phyloP scores from a whole-genome alignment of 495 filamentous ascomycete species.

The Xylaria intraflava region DNA sequence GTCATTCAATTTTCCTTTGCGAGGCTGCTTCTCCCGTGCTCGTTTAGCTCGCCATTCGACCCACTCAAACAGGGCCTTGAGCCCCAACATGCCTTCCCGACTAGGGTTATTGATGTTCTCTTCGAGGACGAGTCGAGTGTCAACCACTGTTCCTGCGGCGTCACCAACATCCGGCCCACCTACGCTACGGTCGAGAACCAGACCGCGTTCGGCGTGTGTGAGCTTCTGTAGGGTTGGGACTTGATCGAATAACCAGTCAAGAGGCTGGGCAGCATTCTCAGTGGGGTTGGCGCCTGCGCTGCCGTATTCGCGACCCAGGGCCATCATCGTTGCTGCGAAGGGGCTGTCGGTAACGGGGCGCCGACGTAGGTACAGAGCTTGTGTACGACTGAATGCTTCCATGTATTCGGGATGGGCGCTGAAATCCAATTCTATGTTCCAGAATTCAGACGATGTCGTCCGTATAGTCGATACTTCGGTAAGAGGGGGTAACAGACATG shows the following conservation, averaged over 20 bases:
- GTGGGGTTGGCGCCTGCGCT: conserved; percentile 20
- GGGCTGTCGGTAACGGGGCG: conserved; percentile 61
- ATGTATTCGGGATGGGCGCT: conserved; percentile 54
- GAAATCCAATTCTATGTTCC: conserved; percentile 81
- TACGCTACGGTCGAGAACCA: conserved; percentile 54
- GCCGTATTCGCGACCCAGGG: conserved; percentile 48
- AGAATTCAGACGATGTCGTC: conserved; percentile 67
- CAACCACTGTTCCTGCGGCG: conserved; percentile 59
- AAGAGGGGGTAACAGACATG: conserved; percentile 80
- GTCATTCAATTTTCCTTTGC: conserved; percentile 8
- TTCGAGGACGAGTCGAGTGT: conserved; percentile 67
- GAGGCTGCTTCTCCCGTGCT: conserved; percentile 10
- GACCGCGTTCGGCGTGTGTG: conserved; percentile 66
- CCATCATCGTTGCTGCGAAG: conserved; percentile 69
- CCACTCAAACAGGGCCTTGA: conserved; percentile 79
- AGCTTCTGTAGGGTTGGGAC: conserved; percentile 51
- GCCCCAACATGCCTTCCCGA: conserved; percentile 65
- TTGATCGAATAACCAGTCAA: conserved; percentile 72
- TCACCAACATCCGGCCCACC: conserved; percentile 44
- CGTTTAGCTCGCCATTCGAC: conserved; percentile 45
- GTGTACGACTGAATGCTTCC: conserved; percentile 65
- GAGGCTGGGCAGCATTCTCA: conserved; percentile 28
- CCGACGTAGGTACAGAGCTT: conserved; percentile 76
- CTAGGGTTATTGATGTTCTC: conserved; percentile 53
- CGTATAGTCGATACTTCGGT: conserved; percentile 58